Base-by-base conservation (phyloP, 306 rosid genomes). In the Crotalaria pallida region DNA sequence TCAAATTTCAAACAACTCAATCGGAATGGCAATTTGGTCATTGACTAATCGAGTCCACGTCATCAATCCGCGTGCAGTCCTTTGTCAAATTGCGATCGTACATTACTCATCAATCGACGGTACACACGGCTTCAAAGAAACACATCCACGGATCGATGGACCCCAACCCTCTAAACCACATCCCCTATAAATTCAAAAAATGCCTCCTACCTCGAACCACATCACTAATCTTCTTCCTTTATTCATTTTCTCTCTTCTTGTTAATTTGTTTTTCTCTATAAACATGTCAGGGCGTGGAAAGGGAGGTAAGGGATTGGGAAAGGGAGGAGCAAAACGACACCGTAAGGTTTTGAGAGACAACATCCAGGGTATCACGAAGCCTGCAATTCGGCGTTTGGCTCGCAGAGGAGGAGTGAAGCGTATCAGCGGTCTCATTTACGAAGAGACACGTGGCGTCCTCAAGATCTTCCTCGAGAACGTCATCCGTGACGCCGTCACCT, bases 281-380 rank as follows among this genome's bases (percentile, higher is more conserved):
- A 73, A 63, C 17, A 88, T 89, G 96, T 84, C 96, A 5, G 96
- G 96, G 0, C 88, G 92, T 21, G 96, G 96, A 51, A 89, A 89
- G 70, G 96, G 96, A 10, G 96, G 96, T 19, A 89, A 89, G 84
- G 96, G 92, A 0, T 61, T 89, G 79, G 96, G 96, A 1, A 89
- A 89, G 60, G 96, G 96, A 6, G 96, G 96, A 67, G 96, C 96
- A 0, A 86, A 86, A 29, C 87, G 96, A 0, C 92, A 89, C 33
- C 84, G 90, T 55, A 88, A 88, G 81, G 90, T 88, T 2, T 69
- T 88, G 21, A 72, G 94, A 0, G 94, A 88, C 10, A 88, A 88
- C 81, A 83, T 87, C 12, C 92, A 87, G n/a, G n/a, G n/a, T n/a
- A n/a, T n/a, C n/a, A n/a, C n/a, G n/a, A n/a, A n/a, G n/a, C n/a